Conservation (phyloP, 2,329 filamentous ascomycete species). For the Penicillium sp. region DNA sequence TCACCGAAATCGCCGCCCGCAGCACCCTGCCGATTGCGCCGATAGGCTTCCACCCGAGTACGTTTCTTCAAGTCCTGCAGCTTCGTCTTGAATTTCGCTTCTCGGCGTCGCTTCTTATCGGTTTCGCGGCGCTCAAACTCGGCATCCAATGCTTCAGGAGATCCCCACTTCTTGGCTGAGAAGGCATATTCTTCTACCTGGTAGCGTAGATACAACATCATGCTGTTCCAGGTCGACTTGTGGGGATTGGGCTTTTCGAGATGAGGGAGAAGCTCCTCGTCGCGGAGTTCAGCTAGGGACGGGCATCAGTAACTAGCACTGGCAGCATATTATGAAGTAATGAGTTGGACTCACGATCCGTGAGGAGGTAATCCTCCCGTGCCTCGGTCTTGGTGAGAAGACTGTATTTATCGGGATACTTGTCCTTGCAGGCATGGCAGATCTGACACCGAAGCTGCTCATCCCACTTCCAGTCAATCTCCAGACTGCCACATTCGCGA, state of each 20-base stretch:
- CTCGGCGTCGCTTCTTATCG: slow-evolving; percentile 82
- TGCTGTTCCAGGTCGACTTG: slow-evolving; percentile 95
- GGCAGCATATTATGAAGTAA: neutral
- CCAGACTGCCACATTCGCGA: slow-evolving; percentile 76
- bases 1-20: slow-evolving; percentile 70
- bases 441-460: slow-evolving; percentile 76
- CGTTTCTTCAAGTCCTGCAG: slow-evolving; percentile 88
- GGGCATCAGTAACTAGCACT: slow-evolving; percentile 5
- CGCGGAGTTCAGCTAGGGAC: slow-evolving; percentile 76
- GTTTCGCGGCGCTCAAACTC: slow-evolving; percentile 80
- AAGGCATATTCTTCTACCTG: slow-evolving; percentile 96
- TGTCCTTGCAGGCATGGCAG: slow-evolving; percentile 85
- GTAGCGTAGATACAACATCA: slow-evolving; percentile 94
- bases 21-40: slow-evolving; percentile 63
- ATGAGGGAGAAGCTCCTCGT: slow-evolving; percentile 82
- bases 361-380: slow-evolving; percentile 90
- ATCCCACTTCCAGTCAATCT: slow-evolving; percentile 95
- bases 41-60: slow-evolving; percentile 86
- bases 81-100: slow-evolving; percentile 88
- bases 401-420: slow-evolving; percentile 87
- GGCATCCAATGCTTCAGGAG: slow-evolving; percentile 77
- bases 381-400: slow-evolving; percentile 96
- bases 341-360: slow-evolving; percentile 68
- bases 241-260: slow-evolving; percentile 90
- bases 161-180: slow-evolving; percentile 80